Conservation (phyloP, 768 basidiomycete genomes). For the Amanita polypyramis region DNA sequence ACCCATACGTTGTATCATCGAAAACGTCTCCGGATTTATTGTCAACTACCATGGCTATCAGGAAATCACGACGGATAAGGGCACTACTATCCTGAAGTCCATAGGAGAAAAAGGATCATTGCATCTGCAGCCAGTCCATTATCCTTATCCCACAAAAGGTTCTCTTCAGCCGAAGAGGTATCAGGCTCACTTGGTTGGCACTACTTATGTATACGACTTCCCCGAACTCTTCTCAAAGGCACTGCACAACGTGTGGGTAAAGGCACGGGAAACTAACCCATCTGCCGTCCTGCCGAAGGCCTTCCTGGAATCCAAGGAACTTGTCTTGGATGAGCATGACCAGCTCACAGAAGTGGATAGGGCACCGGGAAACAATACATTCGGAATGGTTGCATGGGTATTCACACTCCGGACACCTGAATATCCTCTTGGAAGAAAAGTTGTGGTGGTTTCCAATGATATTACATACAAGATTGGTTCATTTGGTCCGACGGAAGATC, state of each 20-base stretch:
- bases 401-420: slow-evolving; percentile 90
- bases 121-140: slow-evolving; percentile 90
- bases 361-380: slow-evolving; percentile 86
- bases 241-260: slow-evolving; percentile 85
- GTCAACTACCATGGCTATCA: slow-evolving; percentile 98
- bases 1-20: slow-evolving; percentile 95
- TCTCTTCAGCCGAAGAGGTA: slow-evolving; percentile 98
- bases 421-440: slow-evolving; percentile 77
- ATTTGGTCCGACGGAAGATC: slow-evolving; percentile 92
- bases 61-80: slow-evolving; percentile 94
- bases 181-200: slow-evolving; percentile 96
- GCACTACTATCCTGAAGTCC: slow-evolving; percentile 91
- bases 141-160: slow-evolving; percentile 93
- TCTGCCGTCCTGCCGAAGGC: slow-evolving; percentile 66
- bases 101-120: slow-evolving; percentile 97
- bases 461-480: slow-evolving; percentile 99
- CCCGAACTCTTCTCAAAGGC: slow-evolving; percentile 98
- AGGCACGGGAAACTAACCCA: slow-evolving; percentile 52
- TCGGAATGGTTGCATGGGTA: slow-evolving; percentile 98
- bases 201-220: slow-evolving; percentile 99
- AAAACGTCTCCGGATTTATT: slow-evolving; percentile 97
- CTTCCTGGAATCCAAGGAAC: slow-evolving; percentile 76
- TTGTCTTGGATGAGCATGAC: slow-evolving; percentile 91
- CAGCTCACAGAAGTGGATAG: slow-evolving; percentile 85
- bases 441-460: slow-evolving; percentile 92